Conservation (phyloP, 83 land plant species). For the Picea abies region DNA sequence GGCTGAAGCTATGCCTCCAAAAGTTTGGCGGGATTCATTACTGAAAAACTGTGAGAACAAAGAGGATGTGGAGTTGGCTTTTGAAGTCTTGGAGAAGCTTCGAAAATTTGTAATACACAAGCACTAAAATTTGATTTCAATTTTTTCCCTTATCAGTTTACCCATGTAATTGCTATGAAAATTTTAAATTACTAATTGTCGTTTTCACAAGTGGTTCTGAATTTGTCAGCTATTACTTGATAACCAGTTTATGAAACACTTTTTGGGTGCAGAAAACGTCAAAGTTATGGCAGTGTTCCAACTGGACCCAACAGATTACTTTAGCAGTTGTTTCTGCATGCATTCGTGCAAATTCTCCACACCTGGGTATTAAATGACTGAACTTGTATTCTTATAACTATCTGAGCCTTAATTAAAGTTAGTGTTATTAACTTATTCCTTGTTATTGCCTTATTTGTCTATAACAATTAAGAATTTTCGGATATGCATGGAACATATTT, state of each 20-base stretch:
- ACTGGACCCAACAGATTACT: constrained; percentile 49
- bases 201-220: background rate
- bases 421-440: too few relatives aligned
- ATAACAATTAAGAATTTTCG: too few relatives aligned
- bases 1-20: constrained; percentile 47
- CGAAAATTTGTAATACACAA: constrained; percentile 51
- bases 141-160: background rate
- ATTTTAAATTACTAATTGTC: background rate
- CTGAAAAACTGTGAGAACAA: constrained; percentile 38
- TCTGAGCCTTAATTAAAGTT: too few relatives aligned
- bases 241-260: background rate
- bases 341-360: constrained; percentile 51
- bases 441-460: too few relatives aligned
- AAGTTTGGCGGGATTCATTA: constrained; percentile 56
- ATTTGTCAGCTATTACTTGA: background rate
- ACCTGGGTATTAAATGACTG: constrained; percentile 45
- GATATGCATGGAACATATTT: too few relatives aligned
- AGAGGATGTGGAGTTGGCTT: constrained; percentile 54
- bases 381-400: too few relatives aligned
- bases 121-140: background rate
- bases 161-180: background rate
- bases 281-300: constrained; percentile 43
- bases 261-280: constrained; percentile 51
- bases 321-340: constrained; percentile 56
- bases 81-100: constrained; percentile 48